Conservation (phyloP, 306 rosid species). For the Lotus japonicus region DNA sequence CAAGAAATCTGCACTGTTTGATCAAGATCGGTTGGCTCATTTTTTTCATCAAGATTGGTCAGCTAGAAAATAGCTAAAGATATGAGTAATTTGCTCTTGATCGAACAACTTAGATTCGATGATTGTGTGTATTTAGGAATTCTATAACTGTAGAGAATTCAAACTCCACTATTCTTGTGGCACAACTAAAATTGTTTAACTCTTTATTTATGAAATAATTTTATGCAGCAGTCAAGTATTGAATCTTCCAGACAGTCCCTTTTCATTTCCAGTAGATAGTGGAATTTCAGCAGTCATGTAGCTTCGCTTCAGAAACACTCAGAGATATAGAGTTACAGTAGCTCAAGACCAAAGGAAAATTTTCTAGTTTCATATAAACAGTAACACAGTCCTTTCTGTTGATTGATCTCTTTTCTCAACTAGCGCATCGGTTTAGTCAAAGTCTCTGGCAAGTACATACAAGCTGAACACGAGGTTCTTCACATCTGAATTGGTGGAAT, state of each 20-base stretch:
- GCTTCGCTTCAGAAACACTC: not conserved
- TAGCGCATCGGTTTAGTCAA: constrained; percentile 1
- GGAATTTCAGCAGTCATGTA: constrained; percentile 25
- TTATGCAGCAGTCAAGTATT: constrained; percentile 43
- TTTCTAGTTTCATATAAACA: not conserved
- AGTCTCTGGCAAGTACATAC: constrained; percentile 13
- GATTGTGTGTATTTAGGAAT: too few species aligned
- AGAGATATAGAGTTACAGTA: constrained; percentile 9
- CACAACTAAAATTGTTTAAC: not conserved
- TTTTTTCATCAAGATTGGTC: too few species aligned
- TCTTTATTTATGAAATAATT: not conserved
- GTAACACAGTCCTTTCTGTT: not conserved
- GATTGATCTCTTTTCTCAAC: not conserved
- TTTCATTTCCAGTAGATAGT: constrained; percentile 28
- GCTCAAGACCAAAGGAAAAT: not conserved
- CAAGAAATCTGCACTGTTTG: too few species aligned
- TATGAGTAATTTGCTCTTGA: too few species aligned
- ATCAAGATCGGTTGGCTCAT: too few species aligned
- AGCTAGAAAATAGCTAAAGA: too few species aligned
- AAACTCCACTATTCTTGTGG: too few species aligned
- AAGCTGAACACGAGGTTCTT: not conserved
- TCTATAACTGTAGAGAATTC: too few species aligned
- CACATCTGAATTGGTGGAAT: constrained; percentile 10
- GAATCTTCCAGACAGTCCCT: constrained; percentile 79
- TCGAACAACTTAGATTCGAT: too few species aligned